These are phyloP conservation scores for rapeseed (Brassica napus) DNA, from an alignment of 345 rosid species.

Conservation along the genomic window Da-Ae NC_063439.1:5591501-5592000, in stretches of 20 bases:
- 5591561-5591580: not conserved
- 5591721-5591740: not conserved
- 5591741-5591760: not conserved
- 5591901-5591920: constrained; percentile 86
- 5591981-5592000: not conserved
- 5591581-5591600: constrained; percentile 94
- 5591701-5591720: not conserved
- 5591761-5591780: not conserved
- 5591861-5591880: constrained; percentile 73
- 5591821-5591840: constrained; percentile 84
- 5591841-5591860: constrained; percentile 78
- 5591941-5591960: constrained; percentile 45
- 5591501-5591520: constrained; percentile 47
- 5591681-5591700: constrained; percentile 86
- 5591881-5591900: constrained; percentile 85
- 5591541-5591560: not conserved
- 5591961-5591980: not conserved
- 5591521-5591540: not conserved
- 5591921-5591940: constrained; percentile 91
- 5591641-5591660: constrained; percentile 75
- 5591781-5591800: constrained; percentile 63
- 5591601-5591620: constrained; percentile 90
- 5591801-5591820: constrained; percentile 61
- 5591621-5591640: constrained; percentile 85
- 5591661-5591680: constrained; percentile 94